These are phyloP conservation scores for Vitis rotundifolia DNA, from an alignment of 164 flowering plant species.

Conservation along the genomic window DNA sequence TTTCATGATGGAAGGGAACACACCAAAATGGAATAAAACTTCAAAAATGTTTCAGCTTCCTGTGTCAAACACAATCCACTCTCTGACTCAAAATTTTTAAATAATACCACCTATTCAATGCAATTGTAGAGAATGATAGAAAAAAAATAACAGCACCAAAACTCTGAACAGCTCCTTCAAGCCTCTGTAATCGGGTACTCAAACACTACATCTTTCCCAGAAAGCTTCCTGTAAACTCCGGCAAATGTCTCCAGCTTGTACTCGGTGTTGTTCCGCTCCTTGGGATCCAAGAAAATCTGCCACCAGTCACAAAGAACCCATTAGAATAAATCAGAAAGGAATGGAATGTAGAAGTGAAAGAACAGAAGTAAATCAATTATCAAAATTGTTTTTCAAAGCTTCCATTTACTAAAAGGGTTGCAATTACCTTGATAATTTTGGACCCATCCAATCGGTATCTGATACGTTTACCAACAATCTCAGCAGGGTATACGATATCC, in stretches of 20 bases:
- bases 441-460: slow-evolving; percentile 86
- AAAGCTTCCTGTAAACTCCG: slow-evolving; percentile 78
- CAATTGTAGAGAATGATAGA: neutral
- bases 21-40: neutral
- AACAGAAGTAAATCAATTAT: too few relatives aligned
- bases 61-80: neutral
- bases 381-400: too few relatives aligned
- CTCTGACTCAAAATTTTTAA: slow-evolving; percentile 9
- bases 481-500: slow-evolving; percentile 87
- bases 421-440: slow-evolving; percentile 79
- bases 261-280: slow-evolving; percentile 77
- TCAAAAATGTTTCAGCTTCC: neutral
- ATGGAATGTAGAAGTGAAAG: too few relatives aligned
- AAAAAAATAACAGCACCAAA: neutral
- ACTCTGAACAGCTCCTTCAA: slow-evolving; percentile 6
- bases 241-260: slow-evolving; percentile 77
- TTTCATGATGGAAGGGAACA: neutral
- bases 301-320: too few relatives aligned
- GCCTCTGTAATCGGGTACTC: slow-evolving; percentile 72
- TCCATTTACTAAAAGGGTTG: too few relatives aligned
- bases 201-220: slow-evolving; percentile 84
- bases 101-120: slow-evolving; percentile 3
- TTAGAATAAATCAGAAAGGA: too few relatives aligned
- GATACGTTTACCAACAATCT: slow-evolving; percentile 89
- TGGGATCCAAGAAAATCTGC: slow-evolving; percentile 76